These are phyloP conservation scores for Adansonia gregorii DNA, from an alignment of 441 rosid species.

Conservation along the genomic window DNA sequence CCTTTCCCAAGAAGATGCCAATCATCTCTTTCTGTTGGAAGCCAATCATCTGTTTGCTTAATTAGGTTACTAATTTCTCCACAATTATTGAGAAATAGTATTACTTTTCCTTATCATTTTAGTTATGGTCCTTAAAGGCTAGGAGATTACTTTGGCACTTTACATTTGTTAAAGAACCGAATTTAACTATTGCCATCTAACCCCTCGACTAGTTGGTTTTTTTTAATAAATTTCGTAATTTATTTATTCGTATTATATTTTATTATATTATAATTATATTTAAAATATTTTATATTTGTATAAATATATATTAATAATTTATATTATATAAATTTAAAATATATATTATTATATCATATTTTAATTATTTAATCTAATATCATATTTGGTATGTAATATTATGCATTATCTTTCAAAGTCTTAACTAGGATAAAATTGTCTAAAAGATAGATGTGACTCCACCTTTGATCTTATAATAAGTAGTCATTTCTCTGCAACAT, in stretches of 20 bases:
- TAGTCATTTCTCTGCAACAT: slow-evolving; percentile 38
- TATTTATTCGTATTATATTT: no score
- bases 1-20: background rate
- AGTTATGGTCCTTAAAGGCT: background rate
- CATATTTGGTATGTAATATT: no score
- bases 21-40: background rate
- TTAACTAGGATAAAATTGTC: slow-evolving; percentile 15
- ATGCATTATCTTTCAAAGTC: background rate
- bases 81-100: background rate
- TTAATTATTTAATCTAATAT: no score
- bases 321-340: no score
- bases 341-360: no score
- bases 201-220: no score
- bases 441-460: slow-evolving; percentile 42
- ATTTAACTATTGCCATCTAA: background rate
- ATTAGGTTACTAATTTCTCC: background rate
- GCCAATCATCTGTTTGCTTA: background rate
- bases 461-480: slow-evolving; percentile 30
- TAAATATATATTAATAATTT: no score
- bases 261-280: no score
- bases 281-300: no score
- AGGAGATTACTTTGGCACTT: background rate
- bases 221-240: no score
- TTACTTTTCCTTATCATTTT: no score
- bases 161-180: background rate